Evolutionary conservation across 1,284 basidiomycete species (phyloP), one percentile per base, ranked within the genome.

Genomic region (Filobasidium uniguttulatum): DNA sequence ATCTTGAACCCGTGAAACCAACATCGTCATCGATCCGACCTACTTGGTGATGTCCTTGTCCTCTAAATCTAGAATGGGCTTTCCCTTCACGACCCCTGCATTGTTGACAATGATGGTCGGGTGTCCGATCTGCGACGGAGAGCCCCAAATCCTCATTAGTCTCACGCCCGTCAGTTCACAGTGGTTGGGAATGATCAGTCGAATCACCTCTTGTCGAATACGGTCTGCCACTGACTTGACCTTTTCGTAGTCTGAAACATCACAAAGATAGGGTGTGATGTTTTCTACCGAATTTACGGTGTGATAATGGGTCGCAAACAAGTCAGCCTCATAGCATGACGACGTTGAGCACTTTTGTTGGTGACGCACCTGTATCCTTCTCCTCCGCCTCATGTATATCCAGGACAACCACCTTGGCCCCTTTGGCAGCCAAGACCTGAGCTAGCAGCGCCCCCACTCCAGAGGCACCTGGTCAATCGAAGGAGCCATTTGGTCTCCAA

Each of bases 41-140:
- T 60, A 91, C 89, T 84, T 81, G 56, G 79, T 72, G 34, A 97
- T 68, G 60, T 97, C 90, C 38, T 78, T 75, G 1, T 82, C 75
- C 1, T 72, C 73, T 46, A 96, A 73, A 60, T 91, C 88, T 3
- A 90, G 70, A 22, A 97, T 71, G 0, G 82, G 72, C 61, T 88
- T 90, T 26, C 90, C 89, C 67, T 90, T 83, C 28, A 86, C 85
- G 48, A 96, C 79, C n/a, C 90, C 93, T 1, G 93, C 93, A 61
- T 96, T 97, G 71, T 97, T 97, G 61, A 98, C 74, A 14, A 98
- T 70, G 28, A 97, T 77, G 0, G 93, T 93, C 1, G 89, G 85
- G 48, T 84, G 75, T 5, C 89, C 89, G 48, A 91, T 73, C 85
- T 89, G n/a, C n/a, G 59, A n/a, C 22, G 46, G 41, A 49, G 44